Conservation (phyloP, 2,329 filamentous ascomycete species). For the Aspergillus fructus region DNA sequence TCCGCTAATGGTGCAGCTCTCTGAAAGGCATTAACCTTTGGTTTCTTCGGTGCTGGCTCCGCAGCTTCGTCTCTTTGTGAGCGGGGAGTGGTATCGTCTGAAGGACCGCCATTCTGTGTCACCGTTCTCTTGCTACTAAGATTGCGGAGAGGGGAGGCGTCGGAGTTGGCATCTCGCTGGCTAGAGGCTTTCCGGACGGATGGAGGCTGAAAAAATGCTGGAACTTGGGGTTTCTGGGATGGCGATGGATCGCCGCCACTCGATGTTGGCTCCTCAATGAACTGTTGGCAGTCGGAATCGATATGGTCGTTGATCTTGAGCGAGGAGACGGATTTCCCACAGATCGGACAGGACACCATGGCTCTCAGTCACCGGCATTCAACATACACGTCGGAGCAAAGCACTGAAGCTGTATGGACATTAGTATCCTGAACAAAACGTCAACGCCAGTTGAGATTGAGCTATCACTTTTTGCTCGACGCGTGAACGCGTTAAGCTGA, state of each 20-base stretch:
- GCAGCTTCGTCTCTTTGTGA: slow-evolving; percentile 23
- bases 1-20: slow-evolving; percentile 84
- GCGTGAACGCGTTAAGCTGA: slow-evolving; percentile 13
- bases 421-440: neutral
- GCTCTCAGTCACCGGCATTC: slow-evolving; percentile 7
- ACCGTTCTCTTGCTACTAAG: slow-evolving; percentile 35
- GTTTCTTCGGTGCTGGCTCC: slow-evolving; percentile 59
- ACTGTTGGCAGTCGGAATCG: slow-evolving; percentile 74
- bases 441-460: neutral
- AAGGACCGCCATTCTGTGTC: slow-evolving; percentile 23
- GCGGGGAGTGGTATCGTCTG: slow-evolving; percentile 23
- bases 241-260: slow-evolving; percentile 44
- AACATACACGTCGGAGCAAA: neutral
- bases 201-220: slow-evolving; percentile 57
- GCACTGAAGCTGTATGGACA: neutral
- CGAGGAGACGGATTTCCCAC: slow-evolving; percentile 57
- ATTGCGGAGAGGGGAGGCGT: slow-evolving; percentile 27
- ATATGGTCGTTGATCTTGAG: slow-evolving; percentile 83
- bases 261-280: slow-evolving; percentile 54
- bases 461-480: neutral
- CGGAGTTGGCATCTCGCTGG: slow-evolving; percentile 23
- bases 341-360: slow-evolving; percentile 78
- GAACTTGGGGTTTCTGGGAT: slow-evolving; percentile 43
- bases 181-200: slow-evolving; percentile 44
- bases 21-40: slow-evolving; percentile 62